These are phyloP conservation scores for Flaveria ramosissima DNA, from an alignment of 129 eudicot genomes.

Conservation along the genomic window DNA sequence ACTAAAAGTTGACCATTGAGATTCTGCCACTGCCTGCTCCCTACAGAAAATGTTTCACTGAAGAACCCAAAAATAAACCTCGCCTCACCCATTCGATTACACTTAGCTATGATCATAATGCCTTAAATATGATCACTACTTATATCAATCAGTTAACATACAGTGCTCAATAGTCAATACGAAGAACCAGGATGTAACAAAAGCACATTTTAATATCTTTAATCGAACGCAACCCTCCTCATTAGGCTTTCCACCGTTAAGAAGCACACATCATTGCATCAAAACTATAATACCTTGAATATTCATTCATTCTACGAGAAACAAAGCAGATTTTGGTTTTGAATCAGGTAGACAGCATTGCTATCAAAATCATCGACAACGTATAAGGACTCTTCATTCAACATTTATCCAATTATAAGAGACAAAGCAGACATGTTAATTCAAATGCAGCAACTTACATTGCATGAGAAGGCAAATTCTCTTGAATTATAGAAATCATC, in stretches of 20 bases:
- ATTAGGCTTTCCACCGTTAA: neutral
- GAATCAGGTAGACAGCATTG: slow-evolving; percentile 42
- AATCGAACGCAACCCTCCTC: slow-evolving; percentile 5
- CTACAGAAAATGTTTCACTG: neutral
- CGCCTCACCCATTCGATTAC: neutral
- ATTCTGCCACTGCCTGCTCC: neutral
- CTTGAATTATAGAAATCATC: slow-evolving; percentile 60
- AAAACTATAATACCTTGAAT: neutral
- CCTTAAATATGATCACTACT: neutral
- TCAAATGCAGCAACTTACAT: slow-evolving; percentile 53
- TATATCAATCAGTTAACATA: slow-evolving; percentile 2
- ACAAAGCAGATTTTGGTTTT: neutral
- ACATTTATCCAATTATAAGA: neutral
- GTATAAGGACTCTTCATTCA: neutral
- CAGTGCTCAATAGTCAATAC: slow-evolving; percentile 8
- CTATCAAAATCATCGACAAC: slow-evolving; percentile 45
- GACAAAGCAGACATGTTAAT: neutral
- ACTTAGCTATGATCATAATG: neutral
- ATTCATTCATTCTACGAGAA: neutral
- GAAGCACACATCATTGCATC: neutral
- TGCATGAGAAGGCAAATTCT: slow-evolving; percentile 79
- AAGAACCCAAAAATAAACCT: neutral
- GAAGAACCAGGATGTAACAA: slow-evolving; percentile 4
- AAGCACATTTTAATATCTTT: neutral
- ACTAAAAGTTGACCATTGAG: neutral